These are phyloP conservation scores for Colletotrichum cereale DNA, from an alignment of 2,329 filamentous ascomycete genomes.

Conservation along the genomic window DNA sequence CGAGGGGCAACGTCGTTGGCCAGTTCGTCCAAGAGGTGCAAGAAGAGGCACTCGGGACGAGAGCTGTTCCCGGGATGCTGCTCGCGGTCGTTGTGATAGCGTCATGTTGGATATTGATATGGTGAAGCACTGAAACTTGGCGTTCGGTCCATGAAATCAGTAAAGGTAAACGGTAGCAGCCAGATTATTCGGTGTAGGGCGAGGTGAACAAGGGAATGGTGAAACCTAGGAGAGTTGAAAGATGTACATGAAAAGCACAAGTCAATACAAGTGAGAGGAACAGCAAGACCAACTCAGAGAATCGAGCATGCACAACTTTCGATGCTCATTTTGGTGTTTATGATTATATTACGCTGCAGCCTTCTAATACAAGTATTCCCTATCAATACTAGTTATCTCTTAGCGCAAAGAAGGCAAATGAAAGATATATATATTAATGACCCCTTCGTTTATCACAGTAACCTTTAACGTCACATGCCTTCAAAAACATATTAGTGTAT, in stretches of 20 bases:
- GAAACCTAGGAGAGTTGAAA: not conserved
- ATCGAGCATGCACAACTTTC: not conserved
- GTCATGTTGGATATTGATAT: not conserved
- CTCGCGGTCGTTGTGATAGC: not conserved
- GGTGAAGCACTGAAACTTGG: not conserved
- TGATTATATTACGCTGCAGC: accelerated
- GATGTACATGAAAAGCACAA: not conserved
- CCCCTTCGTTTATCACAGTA: no score
- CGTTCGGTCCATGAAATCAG: not conserved
- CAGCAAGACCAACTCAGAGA: not conserved
- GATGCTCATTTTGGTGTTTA: not conserved
- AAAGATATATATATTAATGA: no score
- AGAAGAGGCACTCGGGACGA: slow-evolving; percentile 5
- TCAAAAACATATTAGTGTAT: no score
- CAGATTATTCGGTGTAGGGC: not conserved
- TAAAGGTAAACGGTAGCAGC: not conserved
- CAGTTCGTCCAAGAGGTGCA: slow-evolving; percentile 55
- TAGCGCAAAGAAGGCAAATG: no score
- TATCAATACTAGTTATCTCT: no score
- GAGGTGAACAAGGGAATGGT: not conserved
- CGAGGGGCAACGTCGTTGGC: slow-evolving; percentile 72
- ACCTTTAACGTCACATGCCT: no score
- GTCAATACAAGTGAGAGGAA: not conserved
- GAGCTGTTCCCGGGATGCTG: not conserved
- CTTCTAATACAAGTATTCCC: not conserved